These are phyloP conservation scores for Kitagawia praeruptora DNA, from an alignment of 129 eudicot genomes.

Conservation along the genomic window DNA sequence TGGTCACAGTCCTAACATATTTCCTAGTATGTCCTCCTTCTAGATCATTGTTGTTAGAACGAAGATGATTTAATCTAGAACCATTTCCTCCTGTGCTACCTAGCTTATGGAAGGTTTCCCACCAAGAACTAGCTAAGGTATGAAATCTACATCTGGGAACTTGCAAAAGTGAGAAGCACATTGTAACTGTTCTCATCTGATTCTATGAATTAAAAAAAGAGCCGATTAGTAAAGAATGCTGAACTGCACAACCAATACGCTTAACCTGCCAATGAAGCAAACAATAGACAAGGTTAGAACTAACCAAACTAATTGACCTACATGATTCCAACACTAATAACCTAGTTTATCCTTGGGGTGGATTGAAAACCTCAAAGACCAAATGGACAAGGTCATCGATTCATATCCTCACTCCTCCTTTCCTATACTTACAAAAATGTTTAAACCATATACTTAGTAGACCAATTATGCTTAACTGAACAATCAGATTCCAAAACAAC, in stretches of 20 bases:
- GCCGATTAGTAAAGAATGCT: slow-evolving; percentile 8
- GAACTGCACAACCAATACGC: slow-evolving; percentile 14
- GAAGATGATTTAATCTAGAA: slow-evolving; percentile 25
- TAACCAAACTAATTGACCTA: background rate
- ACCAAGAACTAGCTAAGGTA: slow-evolving; percentile 51
- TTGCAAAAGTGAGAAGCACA: slow-evolving; percentile 68
- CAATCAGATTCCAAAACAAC: background rate
- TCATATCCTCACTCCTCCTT: background rate
- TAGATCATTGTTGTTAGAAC: slow-evolving; percentile 25
- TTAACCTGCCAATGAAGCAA: slow-evolving; percentile 31
- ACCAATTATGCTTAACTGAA: background rate
- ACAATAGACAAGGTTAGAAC: background rate
- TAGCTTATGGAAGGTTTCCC: slow-evolving; percentile 29
- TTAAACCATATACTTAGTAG: background rate
- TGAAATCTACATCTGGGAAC: slow-evolving; percentile 50
- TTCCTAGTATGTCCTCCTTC: slow-evolving; percentile 45
- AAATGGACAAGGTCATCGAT: background rate
- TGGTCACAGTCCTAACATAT: slow-evolving; percentile 37
- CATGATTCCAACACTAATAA: background rate
- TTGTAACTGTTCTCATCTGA: slow-evolving; percentile 54
- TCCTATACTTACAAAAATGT: background rate
- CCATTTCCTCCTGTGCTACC: slow-evolving; percentile 18
- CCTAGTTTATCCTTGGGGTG: background rate
- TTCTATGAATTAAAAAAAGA: slow-evolving; percentile 15
- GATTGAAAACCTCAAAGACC: background rate